phyloP scores from a whole-genome alignment of 305 asterid genomes.

The Striga hermonthica region DNA sequence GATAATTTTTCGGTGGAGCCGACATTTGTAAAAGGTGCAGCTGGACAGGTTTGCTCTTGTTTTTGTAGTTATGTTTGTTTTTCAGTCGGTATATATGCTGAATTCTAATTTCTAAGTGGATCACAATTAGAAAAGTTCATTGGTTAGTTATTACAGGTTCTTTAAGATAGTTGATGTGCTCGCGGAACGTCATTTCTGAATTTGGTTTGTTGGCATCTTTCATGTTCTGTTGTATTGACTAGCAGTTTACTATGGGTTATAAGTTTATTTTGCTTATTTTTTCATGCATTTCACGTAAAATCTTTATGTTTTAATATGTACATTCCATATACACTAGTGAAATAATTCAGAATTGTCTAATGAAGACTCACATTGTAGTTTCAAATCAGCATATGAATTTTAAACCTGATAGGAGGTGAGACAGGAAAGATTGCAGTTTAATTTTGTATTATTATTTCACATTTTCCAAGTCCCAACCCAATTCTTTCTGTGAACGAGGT shows the following conservation, averaged over 20 bases:
- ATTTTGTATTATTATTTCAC: slow-evolving; percentile 14
- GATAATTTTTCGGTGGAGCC: slow-evolving; percentile 49
- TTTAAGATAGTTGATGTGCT: slow-evolving; percentile 6
- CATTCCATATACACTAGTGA: too few species aligned
- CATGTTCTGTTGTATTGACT: neutral
- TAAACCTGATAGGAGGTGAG: slow-evolving; percentile 6
- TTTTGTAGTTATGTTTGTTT: slow-evolving; percentile 14
- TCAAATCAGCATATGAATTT: neutral
- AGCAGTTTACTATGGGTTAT: neutral
- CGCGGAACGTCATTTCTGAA: neutral
- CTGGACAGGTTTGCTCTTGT: slow-evolving; percentile 54
- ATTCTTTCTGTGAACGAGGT: neutral
- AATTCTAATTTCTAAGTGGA: neutral
- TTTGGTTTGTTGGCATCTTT: neutral
- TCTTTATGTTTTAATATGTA: too few species aligned
- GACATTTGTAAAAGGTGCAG: slow-evolving; percentile 52
- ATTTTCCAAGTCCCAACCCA: neutral
- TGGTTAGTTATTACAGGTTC: neutral
- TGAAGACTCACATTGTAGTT: neutral
- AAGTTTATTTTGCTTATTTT: neutral
- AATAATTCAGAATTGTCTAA: neutral
- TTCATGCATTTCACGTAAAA: neutral
- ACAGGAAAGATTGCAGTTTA: neutral
- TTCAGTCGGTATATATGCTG: neutral
- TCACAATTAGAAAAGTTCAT: slow-evolving; percentile 2